Evolutionary conservation across 805 yeast genomes (phyloP), one percentile per base, ranked within the genome.

Genomic region (Suhomyces canberraensis): DNA sequence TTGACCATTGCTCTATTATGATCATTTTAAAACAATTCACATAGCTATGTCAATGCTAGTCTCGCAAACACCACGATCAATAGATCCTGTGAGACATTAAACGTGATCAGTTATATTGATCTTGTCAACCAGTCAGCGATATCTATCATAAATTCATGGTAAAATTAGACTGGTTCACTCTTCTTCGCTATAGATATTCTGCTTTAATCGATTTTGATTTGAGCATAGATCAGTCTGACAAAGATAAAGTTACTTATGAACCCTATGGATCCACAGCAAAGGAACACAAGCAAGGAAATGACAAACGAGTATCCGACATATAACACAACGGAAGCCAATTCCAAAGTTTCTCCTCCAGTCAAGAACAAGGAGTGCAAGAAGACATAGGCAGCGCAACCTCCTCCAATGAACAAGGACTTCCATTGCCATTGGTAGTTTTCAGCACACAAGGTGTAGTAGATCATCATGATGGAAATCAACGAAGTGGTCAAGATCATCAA

Each of bases 401-500:
- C 97, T 18, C 95, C 86, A 41, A 88, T 76, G 52, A 84, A 77
- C 50, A 86, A 64, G 3, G 95, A 78, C 60, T 90, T 80, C 98
- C 98, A 93, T 57, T 91, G 97, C 98, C 98, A 93, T 60, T 81
- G 79, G 71, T 95, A 90, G 61, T 93, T 87, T 58, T 93, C 98
- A 34, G 87, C 69, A 56, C 95, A 87, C 47, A 93, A 73, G 3
- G 88, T 76, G 68, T 86, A 84, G 61, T 93, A 93, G 18, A 84
- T 78, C 60, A 88, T 75, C 52, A 91, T 69, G 16, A 89, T 69
- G 0, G 96, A 82, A 20, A 89, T 88, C 41, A 90, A 71, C 11
- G 84, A 72, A 11, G 95, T 83, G 4, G 96, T 89, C 50, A 84
- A 51, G 9, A 86, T 68, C 87, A 88, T 84, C 55, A 90, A 71